Evolutionary conservation across 2,329 filamentous ascomycete species (phyloP).

Genomic region (Colletotrichum sp.): DNA sequence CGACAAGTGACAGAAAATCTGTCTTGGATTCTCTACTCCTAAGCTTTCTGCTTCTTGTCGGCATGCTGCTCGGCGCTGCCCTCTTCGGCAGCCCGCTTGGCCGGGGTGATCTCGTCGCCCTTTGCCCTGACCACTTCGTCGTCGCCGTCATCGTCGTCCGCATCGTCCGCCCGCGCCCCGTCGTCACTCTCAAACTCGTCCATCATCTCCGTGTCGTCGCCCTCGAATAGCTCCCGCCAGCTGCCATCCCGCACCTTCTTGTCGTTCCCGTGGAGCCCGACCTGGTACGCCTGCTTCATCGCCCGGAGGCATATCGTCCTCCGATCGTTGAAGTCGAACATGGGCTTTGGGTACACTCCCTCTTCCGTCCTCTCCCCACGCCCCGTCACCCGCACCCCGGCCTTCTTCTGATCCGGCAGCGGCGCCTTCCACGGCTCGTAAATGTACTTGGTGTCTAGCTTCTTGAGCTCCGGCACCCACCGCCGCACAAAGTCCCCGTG

Average conservation of each 20-base stretch:
- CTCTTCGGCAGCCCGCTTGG: constrained; percentile 18
- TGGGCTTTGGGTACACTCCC: constrained; percentile 72
- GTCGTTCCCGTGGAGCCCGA: constrained; percentile 69
- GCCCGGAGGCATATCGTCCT: constrained; percentile 66
- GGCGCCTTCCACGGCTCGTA: constrained; percentile 83
- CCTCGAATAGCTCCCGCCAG: constrained; percentile 53
- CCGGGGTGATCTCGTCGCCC: constrained; percentile 17
- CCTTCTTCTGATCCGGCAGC: constrained; percentile 70
- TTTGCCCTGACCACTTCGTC: constrained; percentile 14
- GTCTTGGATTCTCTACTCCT: neutral
- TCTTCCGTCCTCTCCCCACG: constrained; percentile 50
- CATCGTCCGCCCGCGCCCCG: constrained; percentile 35
- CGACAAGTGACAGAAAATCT: neutral
- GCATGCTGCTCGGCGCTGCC: constrained; percentile 20
- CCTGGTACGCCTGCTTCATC: constrained; percentile 73
- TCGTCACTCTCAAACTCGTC: constrained; percentile 37
- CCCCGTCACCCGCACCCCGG: constrained; percentile 65
- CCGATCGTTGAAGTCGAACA: constrained; percentile 75
- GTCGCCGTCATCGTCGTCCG: neutral
- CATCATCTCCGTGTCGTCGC: constrained; percentile 42
- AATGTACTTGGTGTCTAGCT: constrained; percentile 71
- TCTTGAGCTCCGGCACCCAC: constrained; percentile 70
- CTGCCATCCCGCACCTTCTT: constrained; percentile 64
- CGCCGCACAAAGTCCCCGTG: constrained; percentile 66
- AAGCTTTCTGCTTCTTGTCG: constrained; percentile 13